Evolutionary conservation across 805 yeast genomes (phyloP), one percentile per base, ranked within the genome.

Genomic region (Candida sanyiensis): DNA sequence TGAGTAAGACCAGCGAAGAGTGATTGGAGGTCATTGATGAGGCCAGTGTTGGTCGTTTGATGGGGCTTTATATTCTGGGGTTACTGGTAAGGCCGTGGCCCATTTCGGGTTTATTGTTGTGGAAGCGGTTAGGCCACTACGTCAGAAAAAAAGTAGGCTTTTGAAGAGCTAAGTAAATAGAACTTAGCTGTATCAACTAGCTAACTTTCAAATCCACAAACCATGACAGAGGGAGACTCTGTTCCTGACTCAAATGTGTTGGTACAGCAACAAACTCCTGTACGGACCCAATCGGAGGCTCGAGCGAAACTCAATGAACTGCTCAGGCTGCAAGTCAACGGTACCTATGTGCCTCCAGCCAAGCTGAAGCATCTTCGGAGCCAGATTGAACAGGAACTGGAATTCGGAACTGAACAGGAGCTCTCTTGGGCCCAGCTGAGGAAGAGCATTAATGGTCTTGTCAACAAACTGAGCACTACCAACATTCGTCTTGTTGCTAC

Each of bases 401-500:
- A 56, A 8, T 52, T 68, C 3, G 55, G 61, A 33, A 75, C 69
- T 39, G 57, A 52, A 38, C 90, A 84, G 47, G 56, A 63, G 39
- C 43, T 68, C 28, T 65, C 67, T 42, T 85, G 94, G 94, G 74
- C 69, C 23, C 53, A 57, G 18, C 58, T 77, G 29, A 70, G 66
- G 44, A 65, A 66, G 41, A 47, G 59, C 3, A 67, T 84, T 27
- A 70, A 73, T 33, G 67, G 71, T 2, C 55, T 66, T 7, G 54
- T 84, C 15, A 71, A 72, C 46, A 66, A 63, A 35, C 67, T 72
- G 2, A 67, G 66, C 40, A 56, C 52, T 5, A 45, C 57, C 3
- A 80, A 81, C 44, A 54, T 85, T 20, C 68, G 69, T 38, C 62
- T 58, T 2, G 63, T 72, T 3, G 72, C 72, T 7, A 54, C 64